Conservation (phyloP, 345 rosid genomes). For the Clausena lansium region DNA sequence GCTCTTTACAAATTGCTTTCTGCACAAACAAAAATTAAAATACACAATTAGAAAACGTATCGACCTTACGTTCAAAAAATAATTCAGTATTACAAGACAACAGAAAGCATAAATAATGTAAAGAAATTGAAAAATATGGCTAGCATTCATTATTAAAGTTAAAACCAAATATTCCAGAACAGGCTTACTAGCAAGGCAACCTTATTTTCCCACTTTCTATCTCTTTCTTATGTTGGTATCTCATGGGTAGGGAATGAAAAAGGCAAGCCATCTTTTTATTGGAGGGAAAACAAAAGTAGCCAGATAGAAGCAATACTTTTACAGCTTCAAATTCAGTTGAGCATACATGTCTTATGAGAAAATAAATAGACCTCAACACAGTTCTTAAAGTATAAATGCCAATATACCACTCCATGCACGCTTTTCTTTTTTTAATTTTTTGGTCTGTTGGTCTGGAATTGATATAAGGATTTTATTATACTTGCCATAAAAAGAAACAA, state of each 20-base stretch:
- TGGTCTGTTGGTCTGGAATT: not conserved
- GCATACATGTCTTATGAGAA: not conserved
- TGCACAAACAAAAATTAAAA: constrained; percentile 36
- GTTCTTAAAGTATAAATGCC: not conserved
- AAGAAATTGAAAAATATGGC: not conserved
- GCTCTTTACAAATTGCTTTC: constrained; percentile 81
- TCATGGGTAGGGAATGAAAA: not conserved
- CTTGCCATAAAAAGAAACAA: not conserved
- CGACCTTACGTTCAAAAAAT: not conserved
- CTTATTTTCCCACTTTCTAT: not conserved
- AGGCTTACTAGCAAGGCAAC: not conserved
- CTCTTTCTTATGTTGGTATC: not conserved
- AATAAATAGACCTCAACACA: not conserved
- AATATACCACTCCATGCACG: not conserved
- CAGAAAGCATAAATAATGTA: not conserved
- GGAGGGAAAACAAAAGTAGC: not conserved
- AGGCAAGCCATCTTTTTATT: not conserved
- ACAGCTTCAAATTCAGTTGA: not conserved
- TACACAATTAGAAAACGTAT: not conserved
- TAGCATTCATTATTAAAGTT: not conserved
- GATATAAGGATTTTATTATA: not conserved
- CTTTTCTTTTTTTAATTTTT: not conserved
- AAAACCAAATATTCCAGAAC: not conserved
- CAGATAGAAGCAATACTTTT: not conserved
- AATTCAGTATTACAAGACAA: not conserved